Conservation (phyloP, 2,329 filamentous ascomycete genomes). For the Pseudogymnoascus verrucosus region DNA sequence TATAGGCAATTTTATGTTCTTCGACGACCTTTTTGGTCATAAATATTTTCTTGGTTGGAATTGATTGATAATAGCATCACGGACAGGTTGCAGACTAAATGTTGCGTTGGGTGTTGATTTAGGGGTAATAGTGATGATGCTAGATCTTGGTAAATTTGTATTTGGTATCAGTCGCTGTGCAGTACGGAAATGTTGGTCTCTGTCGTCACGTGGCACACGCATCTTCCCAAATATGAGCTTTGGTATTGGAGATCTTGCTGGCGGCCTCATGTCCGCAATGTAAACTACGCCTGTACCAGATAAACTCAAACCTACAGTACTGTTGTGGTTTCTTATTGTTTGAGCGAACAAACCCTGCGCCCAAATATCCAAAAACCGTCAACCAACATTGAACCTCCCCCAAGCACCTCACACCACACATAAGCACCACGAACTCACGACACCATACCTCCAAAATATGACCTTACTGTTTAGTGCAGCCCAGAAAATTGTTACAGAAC, state of each 20-base stretch:
- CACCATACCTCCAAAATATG: background rate
- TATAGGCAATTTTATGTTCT: background rate
- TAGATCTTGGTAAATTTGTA: background rate
- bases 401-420: background rate
- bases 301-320: background rate
- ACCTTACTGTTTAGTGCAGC: background rate
- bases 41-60: background rate
- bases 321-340: background rate
- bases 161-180: background rate
- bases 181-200: background rate
- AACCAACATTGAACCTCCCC: background rate
- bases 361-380: background rate
- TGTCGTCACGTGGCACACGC: background rate
- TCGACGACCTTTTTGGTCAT: background rate
- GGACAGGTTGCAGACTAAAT: background rate
- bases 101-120: background rate
- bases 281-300: background rate
- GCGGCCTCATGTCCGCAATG: background rate
- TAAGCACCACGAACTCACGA: background rate
- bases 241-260: background rate
- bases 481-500: background rate
- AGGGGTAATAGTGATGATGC: background rate
- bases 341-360: background rate
- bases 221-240: background rate
- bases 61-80: background rate